phyloP scores from a whole-genome alignment of 495 filamentous ascomycete genomes.

The Aspergillus carlsbadensis region DNA sequence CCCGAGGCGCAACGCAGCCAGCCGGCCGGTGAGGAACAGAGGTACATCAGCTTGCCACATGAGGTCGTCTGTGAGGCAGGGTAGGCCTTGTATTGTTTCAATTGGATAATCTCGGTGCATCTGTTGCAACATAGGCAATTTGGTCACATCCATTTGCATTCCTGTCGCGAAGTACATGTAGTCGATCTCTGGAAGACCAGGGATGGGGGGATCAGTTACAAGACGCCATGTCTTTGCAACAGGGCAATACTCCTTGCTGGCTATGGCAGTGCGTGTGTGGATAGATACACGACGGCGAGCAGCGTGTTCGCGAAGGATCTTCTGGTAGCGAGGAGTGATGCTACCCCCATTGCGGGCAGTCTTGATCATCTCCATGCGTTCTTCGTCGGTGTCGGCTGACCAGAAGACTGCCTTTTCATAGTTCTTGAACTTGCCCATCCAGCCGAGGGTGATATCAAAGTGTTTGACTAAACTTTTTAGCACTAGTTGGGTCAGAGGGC shows the following conservation, averaged over 20 bases:
- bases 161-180: constrained; percentile 67
- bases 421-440: constrained; percentile 70
- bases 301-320: constrained; percentile 51
- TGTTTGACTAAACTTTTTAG: constrained; percentile 47
- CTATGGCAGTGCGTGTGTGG: constrained; percentile 49
- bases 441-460: constrained; percentile 61
- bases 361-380: constrained; percentile 56
- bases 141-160: constrained; percentile 46
- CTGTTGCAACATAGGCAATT: constrained; percentile 48
- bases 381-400: constrained; percentile 58
- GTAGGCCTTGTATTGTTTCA: constrained; percentile 50
- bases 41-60: constrained; percentile 61
- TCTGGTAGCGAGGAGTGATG: constrained; percentile 57
- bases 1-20: constrained; percentile 57
- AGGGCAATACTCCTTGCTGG: constrained; percentile 30
- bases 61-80: constrained; percentile 62
- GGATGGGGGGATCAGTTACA: constrained; percentile 46
- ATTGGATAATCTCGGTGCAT: constrained; percentile 55
- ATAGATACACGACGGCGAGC: constrained; percentile 43
- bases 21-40: constrained; percentile 58
- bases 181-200: constrained; percentile 53
- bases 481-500: not conserved
- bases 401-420: constrained; percentile 61
- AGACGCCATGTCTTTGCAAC: constrained; percentile 49
- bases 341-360: constrained; percentile 60